Evolutionary conservation across 2,329 filamentous ascomycete genomes (phyloP).

Genomic region (Pezicula radicicola): DNA sequence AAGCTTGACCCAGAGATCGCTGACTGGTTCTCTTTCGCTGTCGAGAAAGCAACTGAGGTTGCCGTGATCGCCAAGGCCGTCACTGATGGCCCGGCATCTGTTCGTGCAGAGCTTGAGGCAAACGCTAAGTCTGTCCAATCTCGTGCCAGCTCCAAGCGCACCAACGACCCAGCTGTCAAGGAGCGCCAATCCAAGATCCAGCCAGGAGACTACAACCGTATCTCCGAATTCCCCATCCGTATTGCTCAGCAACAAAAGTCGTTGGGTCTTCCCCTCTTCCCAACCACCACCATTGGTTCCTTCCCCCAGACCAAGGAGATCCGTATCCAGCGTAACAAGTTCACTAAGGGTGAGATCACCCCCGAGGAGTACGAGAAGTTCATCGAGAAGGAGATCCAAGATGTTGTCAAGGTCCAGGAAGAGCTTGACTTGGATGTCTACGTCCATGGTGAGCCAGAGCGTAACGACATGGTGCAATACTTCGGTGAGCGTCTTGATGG

Average conservation of each 20-base stretch:
- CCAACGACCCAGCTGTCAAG: constrained; percentile 97
- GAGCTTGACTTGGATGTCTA: constrained; percentile 96
- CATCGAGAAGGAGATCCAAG: constrained; percentile 97
- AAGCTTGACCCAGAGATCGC: constrained; percentile 90
- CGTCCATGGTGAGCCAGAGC: constrained; percentile 98
- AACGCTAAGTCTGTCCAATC: constrained; percentile 93
- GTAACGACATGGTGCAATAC: constrained; percentile 99
- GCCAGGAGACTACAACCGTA: constrained; percentile 83
- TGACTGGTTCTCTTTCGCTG: constrained; percentile 98
- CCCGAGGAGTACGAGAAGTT: constrained; percentile 94
- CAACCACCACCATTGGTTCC: constrained; percentile 97
- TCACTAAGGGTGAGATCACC: constrained; percentile 98
- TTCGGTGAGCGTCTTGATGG: constrained; percentile 96
- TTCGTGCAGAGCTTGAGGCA: constrained; percentile 86
- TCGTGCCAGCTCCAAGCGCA: constrained; percentile 87
- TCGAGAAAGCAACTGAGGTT: constrained; percentile 90
- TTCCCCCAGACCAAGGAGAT: constrained; percentile 99
- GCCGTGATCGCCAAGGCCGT: constrained; percentile 95
- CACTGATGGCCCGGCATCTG: constrained; percentile 83
- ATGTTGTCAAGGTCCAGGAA: constrained; percentile 94
- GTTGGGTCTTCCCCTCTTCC: constrained; percentile 94
- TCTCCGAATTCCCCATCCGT: constrained; percentile 81
- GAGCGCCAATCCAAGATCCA: constrained; percentile 89
- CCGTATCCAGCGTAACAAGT: constrained; percentile 93
- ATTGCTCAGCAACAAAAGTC: constrained; percentile 87